Evolutionary conservation across 495 filamentous ascomycete species (phyloP).

Genomic region (Aspergillus leporis): DNA sequence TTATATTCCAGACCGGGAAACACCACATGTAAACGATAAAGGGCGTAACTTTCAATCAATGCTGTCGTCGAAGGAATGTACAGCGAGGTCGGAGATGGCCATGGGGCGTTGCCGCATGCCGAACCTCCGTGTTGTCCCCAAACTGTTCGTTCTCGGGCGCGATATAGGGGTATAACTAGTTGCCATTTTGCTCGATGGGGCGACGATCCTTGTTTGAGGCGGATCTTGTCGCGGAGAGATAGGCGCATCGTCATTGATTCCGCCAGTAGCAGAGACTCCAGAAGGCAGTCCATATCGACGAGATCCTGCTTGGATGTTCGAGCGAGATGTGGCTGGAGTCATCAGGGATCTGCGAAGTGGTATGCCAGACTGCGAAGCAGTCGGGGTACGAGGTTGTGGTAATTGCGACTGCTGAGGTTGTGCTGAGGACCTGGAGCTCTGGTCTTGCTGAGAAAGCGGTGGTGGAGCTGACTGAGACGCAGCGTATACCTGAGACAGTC

Average conservation of each 20-base stretch:
- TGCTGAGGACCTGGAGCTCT: conserved; percentile 22
- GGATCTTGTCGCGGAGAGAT: conserved; percentile 28
- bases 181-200: conserved; percentile 41
- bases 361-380: conserved; percentile 40
- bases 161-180: conserved; percentile 46
- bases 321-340: conserved; percentile 43
- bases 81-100: conserved; percentile 27
- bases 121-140: conserved; percentile 38
- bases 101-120: conserved; percentile 38
- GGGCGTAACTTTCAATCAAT: conserved; percentile 28
- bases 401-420: conserved; percentile 26
- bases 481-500: conserved; percentile 46
- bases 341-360: conserved; percentile 47
- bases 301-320: conserved; percentile 48
- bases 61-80: conserved; percentile 36
- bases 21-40: conserved; percentile 10
- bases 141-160: conserved; percentile 41
- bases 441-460: conserved; percentile 25
- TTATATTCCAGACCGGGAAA: conserved; percentile 11
- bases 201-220: conserved; percentile 38
- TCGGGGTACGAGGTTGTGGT: conserved; percentile 42
- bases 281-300: conserved; percentile 45
- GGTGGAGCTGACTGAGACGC: conserved; percentile 26
- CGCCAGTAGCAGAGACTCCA: conserved; percentile 24
- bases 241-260: conserved; percentile 1